Conservation (phyloP, 2,329 filamentous ascomycete species). For the Torrubiella hemipterigena region DNA sequence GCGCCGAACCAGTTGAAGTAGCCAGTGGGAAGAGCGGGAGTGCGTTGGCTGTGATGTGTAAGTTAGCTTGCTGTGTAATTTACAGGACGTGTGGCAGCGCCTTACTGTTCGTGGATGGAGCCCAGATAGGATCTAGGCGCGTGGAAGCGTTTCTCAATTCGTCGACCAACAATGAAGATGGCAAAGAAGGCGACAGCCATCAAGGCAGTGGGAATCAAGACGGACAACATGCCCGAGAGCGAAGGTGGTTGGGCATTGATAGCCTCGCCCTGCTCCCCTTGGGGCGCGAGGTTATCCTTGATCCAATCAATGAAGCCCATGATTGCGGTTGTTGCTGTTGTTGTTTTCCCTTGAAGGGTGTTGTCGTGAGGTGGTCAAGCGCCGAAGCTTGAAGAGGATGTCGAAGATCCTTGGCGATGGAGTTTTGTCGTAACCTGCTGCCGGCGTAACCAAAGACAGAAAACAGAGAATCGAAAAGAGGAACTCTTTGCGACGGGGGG, state of each 20-base stretch:
- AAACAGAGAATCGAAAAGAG: neutral
- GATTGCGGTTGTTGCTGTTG: conserved; percentile 10
- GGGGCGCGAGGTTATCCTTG: conserved; percentile 15
- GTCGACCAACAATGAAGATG: conserved; percentile 38
- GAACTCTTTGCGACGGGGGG: neutral
- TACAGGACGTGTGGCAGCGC: conserved; percentile 3
- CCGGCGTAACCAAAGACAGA: neutral
- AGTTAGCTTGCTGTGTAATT: conserved; percentile 4
- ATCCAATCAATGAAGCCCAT: conserved; percentile 29
- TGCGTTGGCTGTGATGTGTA: conserved; percentile 34
- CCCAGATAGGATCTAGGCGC: conserved; percentile 39
- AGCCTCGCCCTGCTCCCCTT: conserved; percentile 13
- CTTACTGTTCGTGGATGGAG: conserved; percentile 37
- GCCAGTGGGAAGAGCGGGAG: conserved; percentile 41
- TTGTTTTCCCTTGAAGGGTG: neutral
- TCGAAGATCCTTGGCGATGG: neutral
- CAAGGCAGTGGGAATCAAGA: conserved; percentile 39
- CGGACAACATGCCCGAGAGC: conserved; percentile 31
- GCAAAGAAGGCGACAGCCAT: conserved; percentile 35
- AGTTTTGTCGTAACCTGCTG: too few species aligned
- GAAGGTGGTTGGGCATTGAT: conserved; percentile 16
- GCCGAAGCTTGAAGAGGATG: too few species aligned
- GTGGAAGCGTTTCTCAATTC: conserved; percentile 39
- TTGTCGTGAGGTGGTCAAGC: too few species aligned
- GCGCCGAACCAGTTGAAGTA: conserved; percentile 49